Conservation (phyloP, 257 asterid genomes). For the Solanum ahanhuiri region DNA sequence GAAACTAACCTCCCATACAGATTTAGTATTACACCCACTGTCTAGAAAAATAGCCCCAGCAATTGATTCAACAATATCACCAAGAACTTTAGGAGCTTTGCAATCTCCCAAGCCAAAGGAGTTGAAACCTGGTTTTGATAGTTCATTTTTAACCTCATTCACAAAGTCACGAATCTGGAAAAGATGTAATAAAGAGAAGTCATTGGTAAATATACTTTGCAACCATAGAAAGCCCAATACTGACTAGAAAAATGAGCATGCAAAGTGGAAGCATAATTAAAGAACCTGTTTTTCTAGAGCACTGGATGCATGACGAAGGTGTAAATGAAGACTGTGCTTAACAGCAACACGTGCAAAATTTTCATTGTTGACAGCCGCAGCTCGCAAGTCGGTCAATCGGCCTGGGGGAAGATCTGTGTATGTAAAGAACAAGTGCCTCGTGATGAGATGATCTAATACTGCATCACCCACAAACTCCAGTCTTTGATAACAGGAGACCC, state of each 20-base stretch:
- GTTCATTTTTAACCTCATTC: conserved; percentile 69
- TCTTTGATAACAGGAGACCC: conserved; percentile 94
- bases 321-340: conserved; percentile 74
- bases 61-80: conserved; percentile 93
- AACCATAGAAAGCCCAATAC: not conserved
- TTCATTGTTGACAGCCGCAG: conserved; percentile 98
- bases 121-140: conserved; percentile 73
- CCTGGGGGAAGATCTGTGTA: conserved; percentile 98
- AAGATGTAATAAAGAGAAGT: not conserved
- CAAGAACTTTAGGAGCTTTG: conserved; percentile 99
- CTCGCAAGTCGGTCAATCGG: conserved; percentile 91
- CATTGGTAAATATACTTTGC: not conserved
- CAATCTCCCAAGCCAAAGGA: conserved; percentile 98
- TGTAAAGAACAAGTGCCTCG: conserved; percentile 76
- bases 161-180: conserved; percentile 84
- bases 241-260: not conserved
- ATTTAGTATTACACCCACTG: conserved; percentile 62
- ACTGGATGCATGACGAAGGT: conserved; percentile 96
- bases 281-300: conserved; percentile 91
- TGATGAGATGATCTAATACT: conserved; percentile 92
- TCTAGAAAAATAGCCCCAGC: conserved; percentile 99
- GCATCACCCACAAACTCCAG: conserved; percentile 99
- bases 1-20: conserved; percentile 77
- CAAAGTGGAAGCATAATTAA: not conserved
- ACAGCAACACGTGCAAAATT: conserved; percentile 98